phyloP scores from a whole-genome alignment of 805 yeast genomes.

The Cyberlindnera lachancei region DNA sequence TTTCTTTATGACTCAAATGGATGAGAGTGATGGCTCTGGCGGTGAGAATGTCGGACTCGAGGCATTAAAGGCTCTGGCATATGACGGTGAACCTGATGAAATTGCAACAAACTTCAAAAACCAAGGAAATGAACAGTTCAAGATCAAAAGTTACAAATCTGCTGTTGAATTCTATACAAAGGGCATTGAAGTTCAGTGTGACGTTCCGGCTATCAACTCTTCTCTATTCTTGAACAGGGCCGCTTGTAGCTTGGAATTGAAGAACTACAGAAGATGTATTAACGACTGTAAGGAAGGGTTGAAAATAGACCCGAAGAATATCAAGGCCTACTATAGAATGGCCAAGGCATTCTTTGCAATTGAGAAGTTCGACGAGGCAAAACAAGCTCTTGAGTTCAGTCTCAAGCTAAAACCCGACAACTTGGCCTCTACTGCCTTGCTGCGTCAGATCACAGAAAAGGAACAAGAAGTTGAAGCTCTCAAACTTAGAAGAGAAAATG shows the following conservation, averaged over 20 bases:
- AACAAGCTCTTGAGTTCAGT: conserved; percentile 59
- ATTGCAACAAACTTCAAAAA: conserved; percentile 81
- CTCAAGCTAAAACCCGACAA: conserved; percentile 52
- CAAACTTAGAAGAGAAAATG: conserved; percentile 25
- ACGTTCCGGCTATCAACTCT: conserved; percentile 44
- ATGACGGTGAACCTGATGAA: conserved; percentile 94
- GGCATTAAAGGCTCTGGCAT: conserved; percentile 85
- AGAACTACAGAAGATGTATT: conserved; percentile 79
- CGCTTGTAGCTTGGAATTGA: conserved; percentile 80
- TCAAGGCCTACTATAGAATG: conserved; percentile 81
- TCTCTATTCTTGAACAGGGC: conserved; percentile 78
- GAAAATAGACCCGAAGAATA: conserved; percentile 53
- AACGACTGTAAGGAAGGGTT: conserved; percentile 77
- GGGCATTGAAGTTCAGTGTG: conserved; percentile 68
- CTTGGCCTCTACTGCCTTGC: conserved; percentile 42
- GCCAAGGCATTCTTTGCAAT: conserved; percentile 72
- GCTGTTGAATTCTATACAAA: conserved; percentile 77
- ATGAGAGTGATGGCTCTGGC: conserved; percentile 67
- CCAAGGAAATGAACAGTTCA: conserved; percentile 88
- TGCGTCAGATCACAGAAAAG: conserved; percentile 33
- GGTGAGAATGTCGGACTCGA: conserved; percentile 72
- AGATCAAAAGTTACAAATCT: conserved; percentile 57
- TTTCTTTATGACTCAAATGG: conserved; percentile 86
- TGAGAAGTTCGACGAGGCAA: conserved; percentile 65
- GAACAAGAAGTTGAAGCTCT: conserved; percentile 25